Evolutionary conservation across 2,329 filamentous ascomycete genomes (phyloP).

Genomic region (Cladophialophora psammophila): DNA sequence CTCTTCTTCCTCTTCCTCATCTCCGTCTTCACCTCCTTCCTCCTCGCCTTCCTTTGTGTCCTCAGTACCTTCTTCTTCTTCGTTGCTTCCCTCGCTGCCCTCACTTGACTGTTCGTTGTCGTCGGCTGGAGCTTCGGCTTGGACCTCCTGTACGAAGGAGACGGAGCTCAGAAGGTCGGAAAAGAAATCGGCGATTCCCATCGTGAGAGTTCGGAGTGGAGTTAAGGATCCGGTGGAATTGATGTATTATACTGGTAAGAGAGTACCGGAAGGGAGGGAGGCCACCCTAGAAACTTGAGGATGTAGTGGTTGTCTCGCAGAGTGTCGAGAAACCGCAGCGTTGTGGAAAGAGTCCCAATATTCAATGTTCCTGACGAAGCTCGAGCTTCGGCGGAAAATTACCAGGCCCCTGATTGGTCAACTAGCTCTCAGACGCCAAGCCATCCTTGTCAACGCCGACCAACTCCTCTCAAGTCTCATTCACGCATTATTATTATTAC

Average conservation of each 20-base stretch:
- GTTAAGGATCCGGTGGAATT: background rate
- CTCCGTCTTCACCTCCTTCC: slow-evolving; percentile 68
- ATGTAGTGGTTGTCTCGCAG: background rate
- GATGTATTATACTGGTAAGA: background rate
- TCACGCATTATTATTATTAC: too few relatives aligned
- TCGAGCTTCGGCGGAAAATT: slow-evolving; percentile 20
- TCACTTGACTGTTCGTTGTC: slow-evolving; percentile 55
- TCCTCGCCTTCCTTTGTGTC: slow-evolving; percentile 59
- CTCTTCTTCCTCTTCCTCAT: slow-evolving; percentile 83
- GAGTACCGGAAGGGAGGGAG: background rate
- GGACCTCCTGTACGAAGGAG: slow-evolving; percentile 61
- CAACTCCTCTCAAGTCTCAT: background rate
- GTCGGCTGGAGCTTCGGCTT: slow-evolving; percentile 65
- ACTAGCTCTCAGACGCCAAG: slow-evolving; percentile 9
- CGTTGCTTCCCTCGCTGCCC: slow-evolving; percentile 45
- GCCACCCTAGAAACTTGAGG: background rate
- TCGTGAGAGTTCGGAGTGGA: slow-evolving; percentile 45
- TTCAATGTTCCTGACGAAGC: slow-evolving; percentile 6
- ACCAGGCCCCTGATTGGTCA: slow-evolving; percentile 13
- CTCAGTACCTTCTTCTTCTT: slow-evolving; percentile 49
- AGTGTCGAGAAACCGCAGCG: background rate
- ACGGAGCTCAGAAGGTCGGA: slow-evolving; percentile 71
- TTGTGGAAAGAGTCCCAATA: slow-evolving; percentile 1
- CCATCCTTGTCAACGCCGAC: background rate
- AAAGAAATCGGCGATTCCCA: slow-evolving; percentile 71